phyloP scores from a whole-genome alignment of 352 stramenopile genomes.

The Phytopythium mirpurense region DNA sequence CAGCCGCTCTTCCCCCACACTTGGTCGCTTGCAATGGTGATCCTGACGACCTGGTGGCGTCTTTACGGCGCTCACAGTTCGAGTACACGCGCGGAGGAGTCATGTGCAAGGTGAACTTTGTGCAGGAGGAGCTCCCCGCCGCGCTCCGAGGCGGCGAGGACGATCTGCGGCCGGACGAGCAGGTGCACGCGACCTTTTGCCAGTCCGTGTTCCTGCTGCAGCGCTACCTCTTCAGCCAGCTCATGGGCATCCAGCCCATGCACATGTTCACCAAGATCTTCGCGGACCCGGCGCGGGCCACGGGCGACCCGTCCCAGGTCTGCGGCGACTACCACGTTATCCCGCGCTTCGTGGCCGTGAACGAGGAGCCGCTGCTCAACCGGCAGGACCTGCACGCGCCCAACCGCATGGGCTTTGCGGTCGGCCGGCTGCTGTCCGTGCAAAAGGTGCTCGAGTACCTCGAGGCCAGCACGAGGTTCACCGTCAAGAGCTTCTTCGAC shows the following conservation, averaged over 20 bases:
- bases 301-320: constrained; percentile 46
- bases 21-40: not conserved
- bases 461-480: constrained; percentile 45
- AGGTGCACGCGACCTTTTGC: constrained; percentile 30
- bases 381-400: constrained; percentile 52
- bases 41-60: constrained; percentile 4
- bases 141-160: constrained; percentile 27
- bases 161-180: constrained; percentile 18
- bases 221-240: constrained; percentile 66
- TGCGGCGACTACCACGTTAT: constrained; percentile 79
- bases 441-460: constrained; percentile 65
- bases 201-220: constrained; percentile 64
- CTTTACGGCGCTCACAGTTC: constrained; percentile 34
- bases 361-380: constrained; percentile 60
- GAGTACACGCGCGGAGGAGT: constrained; percentile 75
- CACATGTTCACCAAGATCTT: constrained; percentile 72
- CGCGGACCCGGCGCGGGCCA: constrained; percentile 40
- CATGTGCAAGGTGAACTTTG: constrained; percentile 74
- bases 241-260: constrained; percentile 66
- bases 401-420: constrained; percentile 75
- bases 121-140: constrained; percentile 53
- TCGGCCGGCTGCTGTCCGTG: constrained; percentile 59
- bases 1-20: no score
- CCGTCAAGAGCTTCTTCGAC: constrained; percentile 38
- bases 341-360: constrained; percentile 73